A percentile compares a stretch with the other conserved stretches of the same genome.
Conservation (phyloP, 2,329 filamentous ascomycete species). For the Colletotrichum phormii region DNA sequence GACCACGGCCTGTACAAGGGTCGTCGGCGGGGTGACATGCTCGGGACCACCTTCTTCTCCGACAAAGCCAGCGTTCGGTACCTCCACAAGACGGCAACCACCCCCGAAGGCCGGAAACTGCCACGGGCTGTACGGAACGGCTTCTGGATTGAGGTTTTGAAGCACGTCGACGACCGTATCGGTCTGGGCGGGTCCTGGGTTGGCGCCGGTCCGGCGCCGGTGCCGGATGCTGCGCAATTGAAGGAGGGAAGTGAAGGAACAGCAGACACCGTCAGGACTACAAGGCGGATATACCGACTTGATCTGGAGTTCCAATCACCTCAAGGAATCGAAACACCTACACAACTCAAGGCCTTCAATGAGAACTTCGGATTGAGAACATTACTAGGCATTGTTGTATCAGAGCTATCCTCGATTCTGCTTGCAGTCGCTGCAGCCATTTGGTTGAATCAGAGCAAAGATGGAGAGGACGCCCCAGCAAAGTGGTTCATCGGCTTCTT, state of each 20-base stretch:
- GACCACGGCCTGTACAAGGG: neutral
- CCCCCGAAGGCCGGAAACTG: neutral
- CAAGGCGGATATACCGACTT: neutral
- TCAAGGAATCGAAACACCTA: neutral
- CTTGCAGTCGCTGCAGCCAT: slow-evolving; percentile 14
- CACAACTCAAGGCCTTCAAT: neutral
- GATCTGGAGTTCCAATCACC: neutral
- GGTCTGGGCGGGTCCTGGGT: neutral
- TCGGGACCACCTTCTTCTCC: neutral
- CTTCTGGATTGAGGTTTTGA: slow-evolving; percentile 35
- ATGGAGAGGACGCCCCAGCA: neutral
- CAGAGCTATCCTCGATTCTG: slow-evolving; percentile 22
- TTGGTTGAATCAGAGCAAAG: neutral
- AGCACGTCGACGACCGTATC: neutral
- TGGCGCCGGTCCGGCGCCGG: neutral
- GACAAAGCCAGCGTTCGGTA: neutral
- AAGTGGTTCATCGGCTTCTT: neutral
- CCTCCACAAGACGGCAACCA: neutral
- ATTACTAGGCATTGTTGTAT: neutral
- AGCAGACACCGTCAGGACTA: neutral
- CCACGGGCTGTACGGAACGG: slow-evolving; percentile 34
- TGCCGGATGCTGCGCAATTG: neutral
- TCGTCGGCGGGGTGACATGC: neutral
- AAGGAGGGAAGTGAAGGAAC: neutral
- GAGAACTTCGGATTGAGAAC: neutral